phyloP scores from a whole-genome alignment of 495 filamentous ascomycete species.

The Penicillium cataractarum region DNA sequence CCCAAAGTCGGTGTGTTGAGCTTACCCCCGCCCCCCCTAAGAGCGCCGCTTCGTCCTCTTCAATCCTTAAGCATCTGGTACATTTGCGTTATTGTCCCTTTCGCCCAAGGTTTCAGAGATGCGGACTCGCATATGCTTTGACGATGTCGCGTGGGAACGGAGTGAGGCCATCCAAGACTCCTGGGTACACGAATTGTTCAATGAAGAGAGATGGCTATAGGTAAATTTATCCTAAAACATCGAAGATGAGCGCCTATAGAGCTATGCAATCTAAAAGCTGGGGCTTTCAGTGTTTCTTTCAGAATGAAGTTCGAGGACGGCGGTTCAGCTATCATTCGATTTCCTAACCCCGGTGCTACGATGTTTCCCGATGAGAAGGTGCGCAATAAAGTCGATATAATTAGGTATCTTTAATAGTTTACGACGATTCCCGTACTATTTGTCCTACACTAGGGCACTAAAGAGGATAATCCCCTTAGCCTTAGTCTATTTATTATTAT shows the following conservation, averaged over 20 bases:
- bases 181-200: constrained; percentile 18
- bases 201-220: constrained; percentile 14
- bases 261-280: constrained; percentile 13
- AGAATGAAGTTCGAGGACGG: constrained; percentile 25
- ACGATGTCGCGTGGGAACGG: constrained; percentile 28
- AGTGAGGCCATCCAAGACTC: constrained; percentile 14
- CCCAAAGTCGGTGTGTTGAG: background rate
- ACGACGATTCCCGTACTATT: constrained; percentile 43
- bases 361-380: constrained; percentile 45
- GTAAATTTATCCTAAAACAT: constrained; percentile 18
- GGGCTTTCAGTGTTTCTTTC: constrained; percentile 24
- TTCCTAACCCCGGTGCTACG: constrained; percentile 20
- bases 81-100: background rate
- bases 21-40: background rate
- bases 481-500: constrained; percentile 38
- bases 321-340: constrained; percentile 23
- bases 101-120: constrained; percentile 1
- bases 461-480: constrained; percentile 23
- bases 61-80: background rate
- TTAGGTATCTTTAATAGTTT: constrained; percentile 40
- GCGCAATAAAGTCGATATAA: constrained; percentile 42
- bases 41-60: background rate
- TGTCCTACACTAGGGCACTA: constrained; percentile 38
- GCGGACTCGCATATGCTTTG: constrained; percentile 21
- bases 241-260: constrained; percentile 9